phyloP scores from a whole-genome alignment of 1,139 yeast genomes.

The Candida albicans region DNA sequence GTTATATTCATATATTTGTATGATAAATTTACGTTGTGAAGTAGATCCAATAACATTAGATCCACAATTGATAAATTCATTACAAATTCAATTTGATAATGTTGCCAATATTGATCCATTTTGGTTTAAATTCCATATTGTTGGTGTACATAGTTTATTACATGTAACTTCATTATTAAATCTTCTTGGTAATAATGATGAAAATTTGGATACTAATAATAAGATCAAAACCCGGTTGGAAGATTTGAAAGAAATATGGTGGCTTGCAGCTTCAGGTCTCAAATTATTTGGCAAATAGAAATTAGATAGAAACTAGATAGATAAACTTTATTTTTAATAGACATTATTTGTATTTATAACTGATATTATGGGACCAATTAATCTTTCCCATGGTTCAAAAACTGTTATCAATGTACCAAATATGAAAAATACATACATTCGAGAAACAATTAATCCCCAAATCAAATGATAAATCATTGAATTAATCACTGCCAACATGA shows the following conservation, averaged over 20 bases:
- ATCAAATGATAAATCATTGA: slow-evolving; percentile 18
- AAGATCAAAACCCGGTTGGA: slow-evolving; percentile 10
- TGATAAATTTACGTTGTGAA: slow-evolving; percentile 24
- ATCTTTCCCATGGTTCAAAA: slow-evolving; percentile 16
- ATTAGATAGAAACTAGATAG: too few relatives aligned
- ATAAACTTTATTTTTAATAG: slow-evolving; percentile 30
- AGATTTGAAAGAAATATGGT: slow-evolving; percentile 19
- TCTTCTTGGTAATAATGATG: neutral
- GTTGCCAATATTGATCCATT: slow-evolving; percentile 3
- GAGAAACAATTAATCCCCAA: slow-evolving; percentile 19
- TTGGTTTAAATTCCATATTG: slow-evolving; percentile 19
- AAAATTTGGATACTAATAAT: neutral
- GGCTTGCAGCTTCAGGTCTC: slow-evolving; percentile 16
- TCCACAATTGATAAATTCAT: slow-evolving; percentile 4
- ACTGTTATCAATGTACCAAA: slow-evolving; percentile 15
- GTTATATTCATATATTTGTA: slow-evolving; percentile 18
- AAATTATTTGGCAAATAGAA: neutral
- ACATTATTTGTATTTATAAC: slow-evolving; percentile 12
- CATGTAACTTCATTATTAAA: slow-evolving; percentile 25
- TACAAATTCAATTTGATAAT: neutral
- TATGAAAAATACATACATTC: slow-evolving; percentile 21
- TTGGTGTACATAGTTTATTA: slow-evolving; percentile 23
- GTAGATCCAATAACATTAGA: slow-evolving; percentile 24
- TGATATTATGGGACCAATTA: slow-evolving; percentile 12
- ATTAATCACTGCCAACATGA: slow-evolving; percentile 19